phyloP scores from a whole-genome alignment of 805 yeast species.

The Ogataea trehaloabstinens region DNA sequence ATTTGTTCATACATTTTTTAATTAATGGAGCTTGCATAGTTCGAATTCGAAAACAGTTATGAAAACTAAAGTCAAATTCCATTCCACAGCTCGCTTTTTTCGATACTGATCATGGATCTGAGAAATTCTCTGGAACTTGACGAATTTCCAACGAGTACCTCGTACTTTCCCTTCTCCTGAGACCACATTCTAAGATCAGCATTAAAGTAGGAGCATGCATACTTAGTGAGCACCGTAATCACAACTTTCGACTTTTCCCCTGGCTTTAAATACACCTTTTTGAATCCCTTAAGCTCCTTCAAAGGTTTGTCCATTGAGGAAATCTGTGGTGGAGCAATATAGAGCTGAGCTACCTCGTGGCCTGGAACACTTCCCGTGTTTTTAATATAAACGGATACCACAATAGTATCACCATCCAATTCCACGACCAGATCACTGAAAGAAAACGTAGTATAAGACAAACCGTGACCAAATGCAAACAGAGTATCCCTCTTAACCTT shows the following conservation, averaged over 20 bases:
- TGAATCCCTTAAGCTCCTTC: slow-evolving; percentile 60
- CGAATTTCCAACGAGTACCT: slow-evolving; percentile 44
- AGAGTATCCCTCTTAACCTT: slow-evolving; percentile 44
- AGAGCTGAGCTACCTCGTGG: slow-evolving; percentile 55
- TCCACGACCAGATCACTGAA: slow-evolving; percentile 38
- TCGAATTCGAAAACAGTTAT: background rate
- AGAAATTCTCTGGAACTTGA: slow-evolving; percentile 13
- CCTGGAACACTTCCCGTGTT: slow-evolving; percentile 52
- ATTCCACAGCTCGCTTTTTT: background rate
- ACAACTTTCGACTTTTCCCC: slow-evolving; percentile 41
- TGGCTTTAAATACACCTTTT: slow-evolving; percentile 44
- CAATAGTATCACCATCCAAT: slow-evolving; percentile 19
- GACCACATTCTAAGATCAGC: slow-evolving; percentile 49
- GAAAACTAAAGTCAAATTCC: background rate
- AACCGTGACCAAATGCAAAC: slow-evolving; percentile 63
- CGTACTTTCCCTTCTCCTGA: slow-evolving; percentile 49
- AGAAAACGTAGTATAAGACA: slow-evolving; percentile 55
- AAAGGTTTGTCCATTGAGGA: slow-evolving; percentile 43
- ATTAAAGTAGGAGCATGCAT: slow-evolving; percentile 55
- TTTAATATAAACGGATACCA: slow-evolving; percentile 38
- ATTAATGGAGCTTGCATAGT: background rate
- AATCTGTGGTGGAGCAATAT: slow-evolving; percentile 39
- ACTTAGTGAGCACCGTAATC: slow-evolving; percentile 42
- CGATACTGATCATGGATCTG: background rate
- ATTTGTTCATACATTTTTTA: background rate